Evolutionary conservation across 1,284 basidiomycete genomes (phyloP).

Genomic region (Cutaneotrichosporon sp.): DNA sequence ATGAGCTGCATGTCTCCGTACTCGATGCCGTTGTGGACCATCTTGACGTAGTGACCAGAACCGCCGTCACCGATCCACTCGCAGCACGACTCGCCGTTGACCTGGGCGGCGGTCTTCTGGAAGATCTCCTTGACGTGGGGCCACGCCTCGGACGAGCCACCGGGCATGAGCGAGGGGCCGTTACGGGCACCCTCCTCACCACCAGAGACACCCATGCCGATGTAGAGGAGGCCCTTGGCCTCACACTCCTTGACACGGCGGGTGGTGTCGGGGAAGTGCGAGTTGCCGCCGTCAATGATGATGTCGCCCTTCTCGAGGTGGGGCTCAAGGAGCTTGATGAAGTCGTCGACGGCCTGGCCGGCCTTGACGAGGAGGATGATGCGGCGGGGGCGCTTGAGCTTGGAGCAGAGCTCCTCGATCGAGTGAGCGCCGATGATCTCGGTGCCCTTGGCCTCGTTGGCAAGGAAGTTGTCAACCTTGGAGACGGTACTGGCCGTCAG

Average conservation of each 20-base stretch:
- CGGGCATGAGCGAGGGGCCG: slow-evolving; percentile 99
- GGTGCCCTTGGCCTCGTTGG: slow-evolving; percentile 97
- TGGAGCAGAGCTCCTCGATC: slow-evolving; percentile 73
- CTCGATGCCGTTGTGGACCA: slow-evolving; percentile 75
- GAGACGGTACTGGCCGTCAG: slow-evolving; percentile 64
- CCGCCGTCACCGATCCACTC: slow-evolving; percentile 98
- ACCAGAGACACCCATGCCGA: slow-evolving; percentile 98
- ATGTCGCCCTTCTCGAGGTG: slow-evolving; percentile 74
- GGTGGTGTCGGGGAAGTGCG: slow-evolving; percentile 98
- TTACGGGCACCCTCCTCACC: slow-evolving; percentile 98
- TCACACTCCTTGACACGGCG: slow-evolving; percentile 93
- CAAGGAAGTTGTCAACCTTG: slow-evolving; percentile 96
- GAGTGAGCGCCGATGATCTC: slow-evolving; percentile 94
- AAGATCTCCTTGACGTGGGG: slow-evolving; percentile 97
- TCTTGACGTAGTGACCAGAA: slow-evolving; percentile 91
- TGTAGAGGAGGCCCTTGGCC: slow-evolving; percentile 90
- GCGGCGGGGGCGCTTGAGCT: slow-evolving; percentile 64
- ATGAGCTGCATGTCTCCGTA: slow-evolving; percentile 99
- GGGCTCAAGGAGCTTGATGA: slow-evolving; percentile 61
- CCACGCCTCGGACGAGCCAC: slow-evolving; percentile 94
- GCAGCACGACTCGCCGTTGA: slow-evolving; percentile 94
- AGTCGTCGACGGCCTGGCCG: slow-evolving; percentile 62
- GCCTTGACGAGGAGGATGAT: slow-evolving; percentile 87
- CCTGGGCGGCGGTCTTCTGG: slow-evolving; percentile 96
- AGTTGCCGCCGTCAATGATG: slow-evolving; percentile 99